Conservation (phyloP, 768 basidiomycete species). For the Naematelia encephala region DNA sequence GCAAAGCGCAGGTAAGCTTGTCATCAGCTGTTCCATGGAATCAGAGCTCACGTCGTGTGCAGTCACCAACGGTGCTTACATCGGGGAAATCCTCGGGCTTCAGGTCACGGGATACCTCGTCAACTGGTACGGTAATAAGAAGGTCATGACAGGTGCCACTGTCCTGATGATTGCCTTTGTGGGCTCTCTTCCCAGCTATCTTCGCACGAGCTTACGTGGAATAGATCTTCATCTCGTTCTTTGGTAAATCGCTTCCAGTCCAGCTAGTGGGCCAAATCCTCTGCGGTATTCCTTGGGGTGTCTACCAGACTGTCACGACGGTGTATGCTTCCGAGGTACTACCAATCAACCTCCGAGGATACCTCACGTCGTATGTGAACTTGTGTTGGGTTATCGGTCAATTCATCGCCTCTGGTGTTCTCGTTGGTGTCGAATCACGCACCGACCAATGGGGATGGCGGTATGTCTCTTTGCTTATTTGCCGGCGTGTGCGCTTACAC, state of each 20-base stretch:
- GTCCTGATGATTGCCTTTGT: constrained; percentile 16
- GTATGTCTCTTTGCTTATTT: too few species aligned
- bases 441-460: constrained; percentile 29
- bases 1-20: constrained; percentile 12
- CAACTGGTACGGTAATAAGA: constrained; percentile 21
- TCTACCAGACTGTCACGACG: constrained; percentile 44
- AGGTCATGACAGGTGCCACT: constrained; percentile 23
- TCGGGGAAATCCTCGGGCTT: constrained; percentile 46
- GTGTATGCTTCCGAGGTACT: constrained; percentile 47
- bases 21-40: neutral
- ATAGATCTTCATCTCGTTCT: constrained; percentile 36
- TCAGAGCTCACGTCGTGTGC: neutral
- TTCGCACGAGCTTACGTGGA: too few species aligned
- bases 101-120: constrained; percentile 8
- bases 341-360: constrained; percentile 35
- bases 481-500: neutral
- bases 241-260: constrained; percentile 21
- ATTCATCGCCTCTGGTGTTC: constrained; percentile 39
- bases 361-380: constrained; percentile 42
- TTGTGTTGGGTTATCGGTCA: constrained; percentile 47
- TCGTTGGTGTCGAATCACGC: neutral
- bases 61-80: constrained; percentile 43
- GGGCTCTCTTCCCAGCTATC: neutral
- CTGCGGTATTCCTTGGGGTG: constrained; percentile 46
- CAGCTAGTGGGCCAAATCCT: constrained; percentile 27